Conservation (phyloP, 164 flowering plant genomes). For the Echeveria elegans region DNA sequence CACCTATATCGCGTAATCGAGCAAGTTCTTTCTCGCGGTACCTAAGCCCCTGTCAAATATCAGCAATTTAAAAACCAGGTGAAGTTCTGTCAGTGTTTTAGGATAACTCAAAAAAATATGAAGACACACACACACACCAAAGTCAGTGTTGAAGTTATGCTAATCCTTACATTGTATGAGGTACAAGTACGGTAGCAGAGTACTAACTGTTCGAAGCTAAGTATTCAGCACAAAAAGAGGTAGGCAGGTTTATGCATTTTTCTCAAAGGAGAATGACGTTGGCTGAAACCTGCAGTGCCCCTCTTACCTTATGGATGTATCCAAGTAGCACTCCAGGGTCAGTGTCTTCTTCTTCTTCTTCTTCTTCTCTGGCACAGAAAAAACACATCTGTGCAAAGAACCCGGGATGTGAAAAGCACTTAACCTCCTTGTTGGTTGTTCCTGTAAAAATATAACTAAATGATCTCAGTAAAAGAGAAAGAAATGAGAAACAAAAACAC, state of each 20-base stretch:
- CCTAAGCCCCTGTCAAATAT: not conserved
- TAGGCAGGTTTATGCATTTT: not conserved
- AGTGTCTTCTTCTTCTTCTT: not conserved
- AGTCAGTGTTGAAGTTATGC: no score
- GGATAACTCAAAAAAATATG: not conserved
- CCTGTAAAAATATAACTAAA: constrained; percentile 8
- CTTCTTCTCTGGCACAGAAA: constrained; percentile 40
- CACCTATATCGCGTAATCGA: constrained; percentile 45
- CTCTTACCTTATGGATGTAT: constrained; percentile 10
- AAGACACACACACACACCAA: no score
- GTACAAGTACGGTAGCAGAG: not conserved
- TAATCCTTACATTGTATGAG: not conserved
- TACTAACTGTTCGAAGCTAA: not conserved
- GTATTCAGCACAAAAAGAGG: not conserved
- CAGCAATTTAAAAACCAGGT: not conserved
- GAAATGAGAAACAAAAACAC: no score
- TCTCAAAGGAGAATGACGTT: not conserved
- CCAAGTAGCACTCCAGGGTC: constrained; percentile 47
- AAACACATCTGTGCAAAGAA: constrained; percentile 46
- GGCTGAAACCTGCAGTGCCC: not conserved
- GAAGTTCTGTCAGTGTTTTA: not conserved
- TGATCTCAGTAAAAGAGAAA: no score
- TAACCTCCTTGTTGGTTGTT: constrained; percentile 16
- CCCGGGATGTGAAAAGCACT: constrained; percentile 68
- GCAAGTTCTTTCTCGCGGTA: constrained; percentile 53